Conservation (phyloP, 2,329 filamentous ascomycete species). For the Fusarium oxysporum region DNA sequence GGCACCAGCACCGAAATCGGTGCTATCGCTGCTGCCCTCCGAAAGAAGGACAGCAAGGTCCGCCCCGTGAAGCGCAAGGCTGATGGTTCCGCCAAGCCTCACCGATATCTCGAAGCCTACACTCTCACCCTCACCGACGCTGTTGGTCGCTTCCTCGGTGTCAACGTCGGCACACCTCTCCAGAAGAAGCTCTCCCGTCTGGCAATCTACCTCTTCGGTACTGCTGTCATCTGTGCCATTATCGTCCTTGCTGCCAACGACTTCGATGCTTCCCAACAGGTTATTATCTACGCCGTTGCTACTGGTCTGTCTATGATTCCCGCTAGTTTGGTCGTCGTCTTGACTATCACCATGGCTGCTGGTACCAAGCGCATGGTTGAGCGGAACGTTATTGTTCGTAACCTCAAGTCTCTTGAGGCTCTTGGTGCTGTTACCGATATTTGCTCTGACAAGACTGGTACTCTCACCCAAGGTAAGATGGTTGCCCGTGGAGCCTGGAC, state of each 20-base stretch:
- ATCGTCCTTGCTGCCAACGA: conserved; percentile 75
- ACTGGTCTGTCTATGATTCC: conserved; percentile 64
- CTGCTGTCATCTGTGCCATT: conserved; percentile 75
- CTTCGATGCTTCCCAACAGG: conserved; percentile 65
- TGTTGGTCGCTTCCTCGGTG: conserved; percentile 72
- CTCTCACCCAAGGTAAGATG: conserved; percentile 73
- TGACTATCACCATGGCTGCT: conserved; percentile 70
- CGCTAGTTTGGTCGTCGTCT: conserved; percentile 61
- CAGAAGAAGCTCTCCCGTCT: conserved; percentile 76
- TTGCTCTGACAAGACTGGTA: conserved; percentile 69
- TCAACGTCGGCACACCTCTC: conserved; percentile 76
- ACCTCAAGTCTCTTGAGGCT: conserved; percentile 65
- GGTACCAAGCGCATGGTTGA: conserved; percentile 65
- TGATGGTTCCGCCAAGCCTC: conserved; percentile 64
- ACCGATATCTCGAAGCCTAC: conserved; percentile 61
- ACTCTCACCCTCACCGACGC: conserved; percentile 66
- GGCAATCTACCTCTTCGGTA: conserved; percentile 73
- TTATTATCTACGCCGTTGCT: conserved; percentile 67
- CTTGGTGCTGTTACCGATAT: conserved; percentile 71
- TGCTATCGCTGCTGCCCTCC: conserved; percentile 65
- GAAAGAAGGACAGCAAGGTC: conserved; percentile 61
- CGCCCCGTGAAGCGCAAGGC: conserved; percentile 64
- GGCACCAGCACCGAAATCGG: conserved; percentile 73
- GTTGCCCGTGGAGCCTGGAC: conserved; percentile 70
- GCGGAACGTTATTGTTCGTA: conserved; percentile 64